Conservation (phyloP, 345 rosid genomes). For the Syzygium oleosum region DNA sequence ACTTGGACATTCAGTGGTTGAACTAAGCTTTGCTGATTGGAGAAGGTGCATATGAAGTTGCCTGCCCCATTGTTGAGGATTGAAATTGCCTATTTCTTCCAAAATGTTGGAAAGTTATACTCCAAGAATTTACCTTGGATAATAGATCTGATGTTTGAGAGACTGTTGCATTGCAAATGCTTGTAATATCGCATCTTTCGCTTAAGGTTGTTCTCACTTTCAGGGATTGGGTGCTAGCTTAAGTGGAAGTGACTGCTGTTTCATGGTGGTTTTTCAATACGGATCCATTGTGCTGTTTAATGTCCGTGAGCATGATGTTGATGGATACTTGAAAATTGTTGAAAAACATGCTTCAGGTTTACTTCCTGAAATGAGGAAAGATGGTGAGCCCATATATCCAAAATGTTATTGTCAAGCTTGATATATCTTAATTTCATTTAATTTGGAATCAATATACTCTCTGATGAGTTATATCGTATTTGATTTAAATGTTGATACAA, state of each 20-base stretch:
- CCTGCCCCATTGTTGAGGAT: neutral
- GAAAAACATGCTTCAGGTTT: constrained; percentile 78
- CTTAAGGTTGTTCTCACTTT: constrained; percentile 8
- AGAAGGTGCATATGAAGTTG: neutral
- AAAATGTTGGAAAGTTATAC: neutral
- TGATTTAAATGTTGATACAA: neutral
- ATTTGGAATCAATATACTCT: neutral
- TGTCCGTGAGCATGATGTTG: constrained; percentile 71
- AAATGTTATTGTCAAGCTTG: neutral
- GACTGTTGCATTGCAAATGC: neutral
- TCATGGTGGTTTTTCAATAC: constrained; percentile 87
- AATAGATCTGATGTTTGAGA: neutral
- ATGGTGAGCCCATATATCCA: constrained; percentile 43
- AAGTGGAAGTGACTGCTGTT: constrained; percentile 70
- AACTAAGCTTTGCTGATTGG: neutral
- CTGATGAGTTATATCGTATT: neutral
- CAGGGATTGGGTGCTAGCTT: constrained; percentile 62
- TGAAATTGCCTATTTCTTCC: neutral
- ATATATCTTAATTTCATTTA: neutral
- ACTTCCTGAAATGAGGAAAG: constrained; percentile 95
- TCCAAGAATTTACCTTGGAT: neutral
- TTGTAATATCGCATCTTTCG: neutral
- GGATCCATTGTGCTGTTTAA: constrained; percentile 94
- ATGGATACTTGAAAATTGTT: constrained; percentile 74
- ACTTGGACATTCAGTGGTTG: neutral